phyloP scores from a whole-genome alignment of 208 protist species.

The Trypanosoma lewisi region DNA sequence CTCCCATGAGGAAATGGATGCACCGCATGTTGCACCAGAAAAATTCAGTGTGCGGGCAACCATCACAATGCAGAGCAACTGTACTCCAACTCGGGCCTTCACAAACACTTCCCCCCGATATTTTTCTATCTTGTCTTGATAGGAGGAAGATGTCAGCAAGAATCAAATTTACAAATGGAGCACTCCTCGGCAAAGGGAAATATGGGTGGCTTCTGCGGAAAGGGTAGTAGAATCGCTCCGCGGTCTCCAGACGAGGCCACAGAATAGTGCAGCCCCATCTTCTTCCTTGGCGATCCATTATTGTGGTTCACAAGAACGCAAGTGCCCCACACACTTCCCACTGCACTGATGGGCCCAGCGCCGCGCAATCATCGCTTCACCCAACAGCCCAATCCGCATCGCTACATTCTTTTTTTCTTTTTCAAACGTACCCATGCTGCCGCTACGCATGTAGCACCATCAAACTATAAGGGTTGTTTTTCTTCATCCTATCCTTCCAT shows the following conservation, averaged over 20 bases:
- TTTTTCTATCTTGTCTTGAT: conserved; percentile 36
- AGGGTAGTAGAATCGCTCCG: not conserved
- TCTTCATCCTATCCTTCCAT: too few species aligned
- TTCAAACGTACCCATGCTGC: too few species aligned
- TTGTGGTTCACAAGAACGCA: not conserved
- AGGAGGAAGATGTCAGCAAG: conserved; percentile 48
- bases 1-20: conserved; percentile 33
- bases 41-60: conserved; percentile 27
- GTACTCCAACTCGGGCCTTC: conserved; percentile 52
- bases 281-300: not conserved
- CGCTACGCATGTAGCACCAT: too few species aligned
- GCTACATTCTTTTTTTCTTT: too few species aligned
- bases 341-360: conserved; percentile 5
- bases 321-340: conserved; percentile 21
- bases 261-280: not conserved
- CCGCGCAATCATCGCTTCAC: not conserved
- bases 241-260: not conserved
- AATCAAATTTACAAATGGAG: conserved; percentile 39
- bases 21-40: conserved; percentile 24
- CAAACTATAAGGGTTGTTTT: too few species aligned
- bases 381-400: conserved; percentile 3
- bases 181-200: conserved; percentile 30
- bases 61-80: conserved; percentile 39
- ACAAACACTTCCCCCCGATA: conserved; percentile 31
- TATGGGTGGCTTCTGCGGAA: not conserved